Percentiles rank a stretch among this genome's conserved stretches.
phyloP scores from a whole-genome alignment of 805 yeast genomes.

The Hanseniaspora occidentalis region DNA sequence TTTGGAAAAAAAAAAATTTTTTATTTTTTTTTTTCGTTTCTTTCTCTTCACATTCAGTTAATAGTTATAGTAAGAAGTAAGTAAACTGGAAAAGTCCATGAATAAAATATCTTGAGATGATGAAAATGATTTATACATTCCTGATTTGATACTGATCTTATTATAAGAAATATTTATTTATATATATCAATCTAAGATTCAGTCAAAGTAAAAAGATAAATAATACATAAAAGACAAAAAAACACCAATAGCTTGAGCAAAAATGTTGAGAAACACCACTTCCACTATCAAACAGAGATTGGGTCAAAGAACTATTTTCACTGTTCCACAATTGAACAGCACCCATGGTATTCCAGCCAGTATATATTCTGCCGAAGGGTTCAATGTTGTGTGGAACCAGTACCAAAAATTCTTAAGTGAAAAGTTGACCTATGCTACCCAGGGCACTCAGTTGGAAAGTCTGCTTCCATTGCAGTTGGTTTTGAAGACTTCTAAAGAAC shows the following conservation, averaged over 20 bases:
- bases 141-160: no score
- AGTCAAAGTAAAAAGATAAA: no score
- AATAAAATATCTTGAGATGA: neutral
- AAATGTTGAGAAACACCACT: neutral
- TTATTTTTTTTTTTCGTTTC: neutral
- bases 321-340: constrained; percentile 20
- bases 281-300: neutral
- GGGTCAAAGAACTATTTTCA: constrained; percentile 19
- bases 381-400: constrained; percentile 66
- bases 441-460: constrained; percentile 70
- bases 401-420: constrained; percentile 58
- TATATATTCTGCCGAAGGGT: constrained; percentile 35
- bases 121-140: neutral
- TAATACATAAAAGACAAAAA: no score
- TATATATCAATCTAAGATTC: no score
- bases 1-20: neutral
- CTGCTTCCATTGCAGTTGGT: constrained; percentile 62
- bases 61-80: neutral
- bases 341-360: constrained; percentile 14
- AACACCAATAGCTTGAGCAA: no score
- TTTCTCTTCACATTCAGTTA: neutral
- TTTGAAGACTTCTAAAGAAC: constrained; percentile 51
- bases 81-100: neutral
- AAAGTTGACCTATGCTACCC: constrained; percentile 48
- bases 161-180: no score